Base-by-base conservation (phyloP, 2,329 filamentous ascomycete species). In the Fusarium xylarioides region DNA sequence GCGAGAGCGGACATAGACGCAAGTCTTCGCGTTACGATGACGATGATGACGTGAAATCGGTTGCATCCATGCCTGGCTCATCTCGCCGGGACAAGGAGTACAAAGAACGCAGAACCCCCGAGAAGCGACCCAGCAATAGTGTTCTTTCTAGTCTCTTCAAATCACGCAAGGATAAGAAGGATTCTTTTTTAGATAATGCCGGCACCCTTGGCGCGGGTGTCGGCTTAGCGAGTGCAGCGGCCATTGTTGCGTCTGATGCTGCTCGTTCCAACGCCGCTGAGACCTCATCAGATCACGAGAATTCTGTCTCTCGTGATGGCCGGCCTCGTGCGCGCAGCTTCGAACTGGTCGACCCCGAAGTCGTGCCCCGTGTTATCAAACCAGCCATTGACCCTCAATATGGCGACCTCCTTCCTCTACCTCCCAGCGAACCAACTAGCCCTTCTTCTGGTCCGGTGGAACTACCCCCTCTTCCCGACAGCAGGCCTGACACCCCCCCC, bases 151-250 rank as follows among this genome's bases (percentile, higher is more conserved):
- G 83, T 75, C 83, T 87, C 68, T 83, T 86, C 79, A 86, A 84
- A 68, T 81, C 82, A 16, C 82, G 82, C 73, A 82, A 82, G 55
- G 82, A 83, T 63, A 79, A 80, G 70, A 83, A 84, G 81, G 81
- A 86, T 83, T 89, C 89, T 91, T 91, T 91, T 91, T 91, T 91
- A 91, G 90, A 83, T 91, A 89, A 88, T 86, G 88, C 90, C 89
- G 89, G 85, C 87, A 91, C 86, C 87, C 85, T 88, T 89, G 89
- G 89, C 89, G 88, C 87, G 86, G 89, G 89, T 91, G 90, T 84
- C 89, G 90, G 90, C 87, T 80, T 88, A 82, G 86, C 84, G 84
- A 85, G 86, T 82, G 85, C 83, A 80, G 85, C 82, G 72, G 82
- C 81, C 78, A 83, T 81, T 66, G 73, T 82, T 73, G 79, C 81